Evolutionary conservation across 2,329 filamentous ascomycete genomes (phyloP).

Genomic region (Lomentospora prolificans): DNA sequence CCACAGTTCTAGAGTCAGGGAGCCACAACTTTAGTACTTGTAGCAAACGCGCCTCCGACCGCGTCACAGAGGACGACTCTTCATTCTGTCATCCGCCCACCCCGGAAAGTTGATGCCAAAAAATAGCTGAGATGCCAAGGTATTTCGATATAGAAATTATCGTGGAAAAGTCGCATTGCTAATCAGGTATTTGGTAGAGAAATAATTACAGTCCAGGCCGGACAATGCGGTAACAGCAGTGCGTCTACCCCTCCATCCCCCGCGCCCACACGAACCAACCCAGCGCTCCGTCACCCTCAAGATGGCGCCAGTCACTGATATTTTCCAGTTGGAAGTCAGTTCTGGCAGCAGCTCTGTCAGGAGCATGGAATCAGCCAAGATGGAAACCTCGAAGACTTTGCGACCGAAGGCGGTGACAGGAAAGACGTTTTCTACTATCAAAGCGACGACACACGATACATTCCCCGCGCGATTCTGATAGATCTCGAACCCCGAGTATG

Average conservation of each 20-base stretch:
- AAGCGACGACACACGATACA: slow-evolving; percentile 97
- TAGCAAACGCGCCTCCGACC: not conserved
- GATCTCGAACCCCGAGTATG: slow-evolving; percentile 83
- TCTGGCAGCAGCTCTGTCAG: slow-evolving; percentile 97
- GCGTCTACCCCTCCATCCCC: slow-evolving; percentile 26
- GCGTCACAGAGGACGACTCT: slow-evolving; percentile 1
- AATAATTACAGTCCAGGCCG: slow-evolving; percentile 98
- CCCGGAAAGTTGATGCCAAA: not conserved
- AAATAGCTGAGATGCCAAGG: slow-evolving; percentile 12
- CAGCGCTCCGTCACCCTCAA: not conserved
- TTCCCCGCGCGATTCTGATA: slow-evolving; percentile 88
- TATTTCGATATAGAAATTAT: not conserved
- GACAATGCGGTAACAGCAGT: slow-evolving; percentile 99
- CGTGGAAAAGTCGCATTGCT: not conserved
- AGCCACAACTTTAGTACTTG: not conserved
- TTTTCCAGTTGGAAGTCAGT: slow-evolving; percentile 85
- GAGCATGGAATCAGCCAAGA: slow-evolving; percentile 98
- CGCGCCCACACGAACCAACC: slow-evolving; percentile 8
- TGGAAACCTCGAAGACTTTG: slow-evolving; percentile 94
- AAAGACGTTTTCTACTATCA: slow-evolving; percentile 99
- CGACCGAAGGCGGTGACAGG: slow-evolving; percentile 91
- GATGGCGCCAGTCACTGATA: not conserved
- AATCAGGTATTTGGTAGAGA: slow-evolving; percentile 49
- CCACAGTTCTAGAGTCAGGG: not conserved
- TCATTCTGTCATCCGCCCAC: too few relatives aligned